Conservation (phyloP, 2,329 filamentous ascomycete species). For the Penicillium frequentans region DNA sequence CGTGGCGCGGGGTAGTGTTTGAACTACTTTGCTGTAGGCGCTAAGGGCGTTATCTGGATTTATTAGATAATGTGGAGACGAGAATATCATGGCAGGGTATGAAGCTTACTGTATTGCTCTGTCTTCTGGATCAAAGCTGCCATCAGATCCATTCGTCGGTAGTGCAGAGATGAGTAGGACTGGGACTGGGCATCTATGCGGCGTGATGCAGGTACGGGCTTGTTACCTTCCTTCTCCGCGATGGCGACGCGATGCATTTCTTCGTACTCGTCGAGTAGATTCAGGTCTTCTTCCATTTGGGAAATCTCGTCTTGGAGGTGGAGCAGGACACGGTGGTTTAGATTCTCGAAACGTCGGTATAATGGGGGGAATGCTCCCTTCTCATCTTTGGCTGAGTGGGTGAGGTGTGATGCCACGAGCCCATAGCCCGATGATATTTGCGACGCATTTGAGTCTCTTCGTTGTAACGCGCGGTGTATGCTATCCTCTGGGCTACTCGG, state of each 20-base stretch:
- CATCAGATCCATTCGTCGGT: conserved; percentile 54
- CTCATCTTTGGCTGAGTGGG: conserved; percentile 26
- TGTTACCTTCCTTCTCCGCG: conserved; percentile 34
- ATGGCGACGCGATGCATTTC: conserved; percentile 35
- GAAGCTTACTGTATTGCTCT: conserved; percentile 59
- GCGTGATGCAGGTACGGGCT: conserved; percentile 38
- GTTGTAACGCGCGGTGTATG: conserved; percentile 19
- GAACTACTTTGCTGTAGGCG: conserved; percentile 50
- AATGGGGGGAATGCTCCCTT: conserved; percentile 55
- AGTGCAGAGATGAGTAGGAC: conserved; percentile 54
- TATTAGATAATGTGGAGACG: not conserved
- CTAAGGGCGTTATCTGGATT: conserved; percentile 40
- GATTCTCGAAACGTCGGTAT: conserved; percentile 77
- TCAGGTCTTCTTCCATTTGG: conserved; percentile 77
- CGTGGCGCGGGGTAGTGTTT: conserved; percentile 47
- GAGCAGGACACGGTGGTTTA: conserved; percentile 80
- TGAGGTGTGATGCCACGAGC: conserved; percentile 34
- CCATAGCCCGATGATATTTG: conserved; percentile 36
- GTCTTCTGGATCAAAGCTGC: conserved; percentile 58
- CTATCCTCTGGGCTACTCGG: conserved; percentile 35
- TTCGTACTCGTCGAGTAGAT: conserved; percentile 64
- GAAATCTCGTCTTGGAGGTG: conserved; percentile 82
- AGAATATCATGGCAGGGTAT: not conserved
- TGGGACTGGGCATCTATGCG: conserved; percentile 49
- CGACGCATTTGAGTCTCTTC: conserved; percentile 24